phyloP scores from a whole-genome alignment of 2,329 filamentous ascomycete genomes.

The Botrytis tulipae region DNA sequence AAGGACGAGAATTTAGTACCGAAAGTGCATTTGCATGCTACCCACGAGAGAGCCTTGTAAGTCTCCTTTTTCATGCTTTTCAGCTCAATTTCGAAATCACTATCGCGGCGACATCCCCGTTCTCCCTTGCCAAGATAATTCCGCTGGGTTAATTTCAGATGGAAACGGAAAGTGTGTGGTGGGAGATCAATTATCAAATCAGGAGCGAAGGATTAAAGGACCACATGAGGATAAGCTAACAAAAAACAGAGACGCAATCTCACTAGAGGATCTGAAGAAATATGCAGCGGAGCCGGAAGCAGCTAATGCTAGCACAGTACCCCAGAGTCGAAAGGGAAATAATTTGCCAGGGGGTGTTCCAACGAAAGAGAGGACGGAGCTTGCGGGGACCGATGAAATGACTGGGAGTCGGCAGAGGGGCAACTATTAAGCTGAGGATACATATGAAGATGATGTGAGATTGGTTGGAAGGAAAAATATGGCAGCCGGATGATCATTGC shows the following conservation, averaged over 20 bases:
- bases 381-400: constrained; percentile 28
- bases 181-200: not conserved
- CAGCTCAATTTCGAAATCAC: not conserved
- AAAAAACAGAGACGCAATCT: constrained; percentile 24
- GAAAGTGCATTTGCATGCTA: constrained; percentile 41
- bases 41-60: constrained; percentile 40
- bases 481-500: not conserved
- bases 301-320: constrained; percentile 28
- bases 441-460: not conserved
- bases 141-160: not conserved
- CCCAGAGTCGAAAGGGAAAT: constrained; percentile 25
- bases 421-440: not conserved
- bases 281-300: constrained; percentile 33
- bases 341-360: constrained; percentile 23
- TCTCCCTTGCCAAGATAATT: no score
- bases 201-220: not conserved
- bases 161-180: not conserved
- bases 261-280: constrained; percentile 39
- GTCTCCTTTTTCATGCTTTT: constrained; percentile 14
- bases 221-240: not conserved
- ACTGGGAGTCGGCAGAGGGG: constrained; percentile 15
- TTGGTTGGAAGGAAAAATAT: not conserved
- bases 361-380: constrained; percentile 29
- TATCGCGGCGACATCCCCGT: not conserved
- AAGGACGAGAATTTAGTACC: constrained; percentile 30